These are phyloP conservation scores for Epichloe typhina DNA, from an alignment of 2,329 filamentous ascomycete species.

Conservation along the genomic window DNA sequence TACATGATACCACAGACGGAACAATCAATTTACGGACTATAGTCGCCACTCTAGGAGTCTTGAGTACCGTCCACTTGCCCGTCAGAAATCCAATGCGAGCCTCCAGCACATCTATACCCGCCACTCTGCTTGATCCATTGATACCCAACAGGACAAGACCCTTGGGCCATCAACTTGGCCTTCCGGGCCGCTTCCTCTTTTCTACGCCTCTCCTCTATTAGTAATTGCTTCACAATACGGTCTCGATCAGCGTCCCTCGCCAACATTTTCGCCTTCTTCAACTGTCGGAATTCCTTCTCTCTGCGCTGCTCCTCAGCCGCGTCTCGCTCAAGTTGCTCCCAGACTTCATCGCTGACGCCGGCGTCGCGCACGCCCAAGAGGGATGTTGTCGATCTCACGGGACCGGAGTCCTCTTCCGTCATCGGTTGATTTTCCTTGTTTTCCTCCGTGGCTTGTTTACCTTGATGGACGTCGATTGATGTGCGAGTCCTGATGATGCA, in stretches of 20 bases:
- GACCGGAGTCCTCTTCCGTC: too few species aligned
- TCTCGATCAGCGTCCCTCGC: conserved; percentile 20
- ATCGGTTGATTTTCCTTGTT: conserved; percentile 4
- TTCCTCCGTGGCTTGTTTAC: conserved; percentile 5
- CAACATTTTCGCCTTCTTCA: conserved; percentile 18
- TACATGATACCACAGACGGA: too few species aligned
- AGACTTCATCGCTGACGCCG: conserved; percentile 45
- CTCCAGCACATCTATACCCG: too few species aligned
- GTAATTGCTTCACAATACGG: conserved; percentile 21
- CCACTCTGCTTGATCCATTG: conserved; percentile 35
- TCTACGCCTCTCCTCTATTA: conserved; percentile 25
- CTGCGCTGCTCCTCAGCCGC: conserved; percentile 21
- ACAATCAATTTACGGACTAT: too few species aligned
- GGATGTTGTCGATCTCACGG: neutral
- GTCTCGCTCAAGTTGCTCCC: conserved; percentile 46
- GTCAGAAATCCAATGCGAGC: too few species aligned
- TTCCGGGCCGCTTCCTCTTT: conserved; percentile 26
- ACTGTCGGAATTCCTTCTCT: conserved; percentile 21
- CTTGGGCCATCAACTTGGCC: conserved; percentile 32
- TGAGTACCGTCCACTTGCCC: too few species aligned
- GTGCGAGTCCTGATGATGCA: too few species aligned
- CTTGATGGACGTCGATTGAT: neutral
- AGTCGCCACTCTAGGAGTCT: too few species aligned
- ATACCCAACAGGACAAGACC: conserved; percentile 39
- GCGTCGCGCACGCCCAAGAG: conserved; percentile 30